phyloP scores from a whole-genome alignment of 805 yeast genomes.

The Wickerhamiella musiphila region DNA sequence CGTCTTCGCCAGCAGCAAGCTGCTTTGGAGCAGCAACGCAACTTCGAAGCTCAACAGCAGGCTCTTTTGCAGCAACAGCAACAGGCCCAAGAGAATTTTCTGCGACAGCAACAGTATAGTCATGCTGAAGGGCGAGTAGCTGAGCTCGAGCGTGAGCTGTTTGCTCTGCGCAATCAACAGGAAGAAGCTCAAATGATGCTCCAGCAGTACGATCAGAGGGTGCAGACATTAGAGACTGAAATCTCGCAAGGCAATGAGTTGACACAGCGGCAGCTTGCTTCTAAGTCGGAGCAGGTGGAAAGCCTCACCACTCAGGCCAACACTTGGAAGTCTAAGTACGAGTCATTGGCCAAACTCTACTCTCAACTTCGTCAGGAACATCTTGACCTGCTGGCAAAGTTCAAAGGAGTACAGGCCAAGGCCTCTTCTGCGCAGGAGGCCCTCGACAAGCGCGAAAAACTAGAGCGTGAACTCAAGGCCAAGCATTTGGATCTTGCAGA shows the following conservation, averaged over 20 bases:
- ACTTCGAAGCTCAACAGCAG: conserved; percentile 58
- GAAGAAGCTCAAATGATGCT: conserved; percentile 72
- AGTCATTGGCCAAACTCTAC: conserved; percentile 72
- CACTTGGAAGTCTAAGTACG: conserved; percentile 76
- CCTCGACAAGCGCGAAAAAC: conserved; percentile 59
- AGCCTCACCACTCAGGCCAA: conserved; percentile 56
- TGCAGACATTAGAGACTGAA: conserved; percentile 64
- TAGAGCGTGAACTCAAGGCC: conserved; percentile 68
- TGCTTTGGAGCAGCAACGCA: conserved; percentile 50
- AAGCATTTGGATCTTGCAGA: conserved; percentile 81
- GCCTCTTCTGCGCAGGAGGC: conserved; percentile 86
- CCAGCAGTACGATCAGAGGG: conserved; percentile 75
- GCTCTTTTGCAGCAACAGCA: conserved; percentile 52
- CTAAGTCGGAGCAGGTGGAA: conserved; percentile 57
- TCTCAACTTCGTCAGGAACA: conserved; percentile 88
- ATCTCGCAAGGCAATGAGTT: conserved; percentile 40
- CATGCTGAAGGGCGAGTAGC: conserved; percentile 67
- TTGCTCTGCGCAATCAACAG: conserved; percentile 59
- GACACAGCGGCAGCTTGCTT: conserved; percentile 52
- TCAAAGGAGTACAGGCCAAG: conserved; percentile 68
- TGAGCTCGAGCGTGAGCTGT: conserved; percentile 64
- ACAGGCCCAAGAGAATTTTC: conserved; percentile 49
- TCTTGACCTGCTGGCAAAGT: conserved; percentile 54
- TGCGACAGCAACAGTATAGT: conserved; percentile 31
- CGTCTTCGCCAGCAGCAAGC: conserved; percentile 48